phyloP scores from a whole-genome alignment of 2,329 filamentous ascomycete genomes.

The Colletotrichum camelliae region DNA sequence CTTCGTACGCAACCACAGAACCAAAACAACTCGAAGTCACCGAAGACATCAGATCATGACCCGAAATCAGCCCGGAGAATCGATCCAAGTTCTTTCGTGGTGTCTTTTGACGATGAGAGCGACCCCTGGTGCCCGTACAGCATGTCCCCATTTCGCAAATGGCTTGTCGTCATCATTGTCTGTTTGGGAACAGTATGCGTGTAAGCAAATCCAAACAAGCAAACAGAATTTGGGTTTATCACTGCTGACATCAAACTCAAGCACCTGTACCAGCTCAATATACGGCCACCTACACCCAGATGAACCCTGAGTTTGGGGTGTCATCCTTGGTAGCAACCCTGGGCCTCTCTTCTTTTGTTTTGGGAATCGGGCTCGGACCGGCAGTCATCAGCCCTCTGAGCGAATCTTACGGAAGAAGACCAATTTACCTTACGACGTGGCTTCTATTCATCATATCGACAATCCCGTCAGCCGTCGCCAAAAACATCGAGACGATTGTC shows the following conservation, averaged over 20 bases:
- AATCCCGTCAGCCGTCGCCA: slow-evolving; percentile 80
- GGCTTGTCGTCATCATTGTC: slow-evolving; percentile 78
- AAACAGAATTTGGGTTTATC: neutral
- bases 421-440: slow-evolving; percentile 84
- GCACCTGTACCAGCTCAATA: slow-evolving; percentile 86
- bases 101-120: slow-evolving; percentile 75
- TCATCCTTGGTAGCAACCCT: slow-evolving; percentile 77
- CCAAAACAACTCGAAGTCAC: neutral
- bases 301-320: slow-evolving; percentile 75
- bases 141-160: slow-evolving; percentile 69
- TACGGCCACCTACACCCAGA: slow-evolving; percentile 79
- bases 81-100: slow-evolving; percentile 55
- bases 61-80: slow-evolving; percentile 24
- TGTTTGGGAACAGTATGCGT: slow-evolving; percentile 79
- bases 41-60: slow-evolving; percentile 36
- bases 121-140: slow-evolving; percentile 79
- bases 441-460: slow-evolving; percentile 78
- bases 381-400: slow-evolving; percentile 68
- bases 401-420: slow-evolving; percentile 81
- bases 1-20: neutral
- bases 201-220: slow-evolving; percentile 54
- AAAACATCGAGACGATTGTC: slow-evolving; percentile 79
- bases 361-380: slow-evolving; percentile 70
- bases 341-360: slow-evolving; percentile 82
- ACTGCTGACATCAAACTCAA: slow-evolving; percentile 34